Evolutionary conservation across 2,329 filamentous ascomycete species (phyloP), one percentile per base, ranked within the genome.

Genomic region (Aspergillus puulaauensis): DNA sequence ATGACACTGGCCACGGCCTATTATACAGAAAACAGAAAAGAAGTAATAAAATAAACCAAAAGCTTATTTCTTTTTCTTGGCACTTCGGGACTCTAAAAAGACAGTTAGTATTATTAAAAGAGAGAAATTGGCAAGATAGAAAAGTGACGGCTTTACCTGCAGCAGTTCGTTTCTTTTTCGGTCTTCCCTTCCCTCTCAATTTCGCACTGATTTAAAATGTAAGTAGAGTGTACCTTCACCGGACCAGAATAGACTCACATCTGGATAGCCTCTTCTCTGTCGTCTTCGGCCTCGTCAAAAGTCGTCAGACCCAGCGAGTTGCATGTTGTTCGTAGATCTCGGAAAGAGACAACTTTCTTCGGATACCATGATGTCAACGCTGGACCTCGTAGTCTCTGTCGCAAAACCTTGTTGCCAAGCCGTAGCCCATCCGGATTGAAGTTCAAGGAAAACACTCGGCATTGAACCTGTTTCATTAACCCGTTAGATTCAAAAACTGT

Each of bases 351-450:
- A 15, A 88, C 80, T 61, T 83, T 89, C 64, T 87, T 86, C 2
- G 95, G 95, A 73, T 99, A 99, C 82, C 97, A 99, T 57, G 90
- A 83, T 40, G 88, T 89, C 63, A 97, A 78, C 0, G 89, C 79
- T 31, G 92, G 90, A n/a, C 95, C 95, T 70, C 85, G 86, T 62
- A 98, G 81, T 70, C 93, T 87, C 75, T 97, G 90, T 70, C 93
- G 90, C 59, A 99, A 82, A 73, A 99, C 82, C 77, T 95, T 96
- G 80, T 95, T 97, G 70, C 95, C 95, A 66, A 91, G 86, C 61
- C 95, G 90, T 61, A 89, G 75, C 66, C 87, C 81, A 55, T 91
- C 83, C 24, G 95, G 95, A 77, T 99, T 99, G 82, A 87, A 98
- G 53, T 88, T 93, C 51, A 90, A 90, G 70, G 88, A 88, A 82